Conservation (phyloP, 176 grass and related monocot species). For the Guadua angustifolia region DNA sequence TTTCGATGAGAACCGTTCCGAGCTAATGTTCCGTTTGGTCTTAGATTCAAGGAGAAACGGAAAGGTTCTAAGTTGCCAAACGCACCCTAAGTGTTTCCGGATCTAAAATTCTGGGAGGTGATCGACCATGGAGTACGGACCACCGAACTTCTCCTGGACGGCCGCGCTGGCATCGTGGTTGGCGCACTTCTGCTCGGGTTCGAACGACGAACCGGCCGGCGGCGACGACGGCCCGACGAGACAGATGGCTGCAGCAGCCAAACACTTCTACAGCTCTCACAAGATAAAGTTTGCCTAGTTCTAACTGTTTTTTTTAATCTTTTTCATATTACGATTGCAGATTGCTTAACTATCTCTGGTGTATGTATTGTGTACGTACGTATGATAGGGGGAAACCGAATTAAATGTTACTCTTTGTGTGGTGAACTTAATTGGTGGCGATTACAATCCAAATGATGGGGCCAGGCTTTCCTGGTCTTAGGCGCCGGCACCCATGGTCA, state of each 20-base stretch:
- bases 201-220: background rate
- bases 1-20: too few species aligned
- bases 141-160: constrained; percentile 5
- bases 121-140: constrained; percentile 19
- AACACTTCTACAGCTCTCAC: constrained; percentile 13
- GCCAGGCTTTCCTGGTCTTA: background rate
- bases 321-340: background rate
- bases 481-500: constrained; percentile 41
- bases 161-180: constrained; percentile 41
- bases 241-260: constrained; percentile 24
- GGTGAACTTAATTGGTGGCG: background rate
- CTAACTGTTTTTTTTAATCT: background rate
- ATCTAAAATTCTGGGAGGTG: background rate
- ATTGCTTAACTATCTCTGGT: background rate
- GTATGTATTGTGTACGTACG: background rate
- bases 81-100: background rate
- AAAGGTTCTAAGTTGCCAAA: too few species aligned
- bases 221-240: background rate
- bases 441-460: background rate
- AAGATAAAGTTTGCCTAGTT: constrained; percentile 32
- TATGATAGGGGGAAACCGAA: background rate
- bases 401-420: background rate
- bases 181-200: constrained; percentile 33
- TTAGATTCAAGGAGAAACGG: too few species aligned
- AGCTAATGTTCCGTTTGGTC: too few species aligned